These are phyloP conservation scores for Zygotorulaspora mrakii DNA, from an alignment of 1,139 yeast genomes.

Conservation along the genomic window DNA sequence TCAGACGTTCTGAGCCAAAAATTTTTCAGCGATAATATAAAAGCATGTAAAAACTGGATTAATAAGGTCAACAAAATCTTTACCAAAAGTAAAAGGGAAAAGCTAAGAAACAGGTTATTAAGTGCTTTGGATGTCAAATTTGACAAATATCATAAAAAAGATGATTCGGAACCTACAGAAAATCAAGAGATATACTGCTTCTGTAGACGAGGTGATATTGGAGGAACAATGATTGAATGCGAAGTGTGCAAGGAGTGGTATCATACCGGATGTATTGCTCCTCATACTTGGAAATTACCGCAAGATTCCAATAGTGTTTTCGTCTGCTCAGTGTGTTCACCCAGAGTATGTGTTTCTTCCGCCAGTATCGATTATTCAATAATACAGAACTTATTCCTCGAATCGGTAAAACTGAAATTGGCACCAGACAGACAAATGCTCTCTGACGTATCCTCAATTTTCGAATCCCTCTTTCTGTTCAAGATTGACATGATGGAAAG, in stretches of 20 bases:
- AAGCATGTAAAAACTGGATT: constrained; percentile 46
- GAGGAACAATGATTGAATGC: constrained; percentile 71
- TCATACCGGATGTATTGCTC: constrained; percentile 62
- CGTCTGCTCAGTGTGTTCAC: constrained; percentile 65
- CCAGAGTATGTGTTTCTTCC: too few species aligned
- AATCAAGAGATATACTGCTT: constrained; percentile 51
- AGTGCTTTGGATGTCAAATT: constrained; percentile 35
- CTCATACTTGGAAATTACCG: constrained; percentile 37
- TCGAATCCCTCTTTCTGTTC: constrained; percentile 29
- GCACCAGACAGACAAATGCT: constrained; percentile 43
- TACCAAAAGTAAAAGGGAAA: constrained; percentile 36
- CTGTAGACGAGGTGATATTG: constrained; percentile 66
- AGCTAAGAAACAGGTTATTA: constrained; percentile 32
- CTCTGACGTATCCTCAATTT: constrained; percentile 28
- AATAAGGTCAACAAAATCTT: constrained; percentile 41
- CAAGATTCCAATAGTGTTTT: constrained; percentile 43
- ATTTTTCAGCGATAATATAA: constrained; percentile 18
- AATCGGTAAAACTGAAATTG: constrained; percentile 40
- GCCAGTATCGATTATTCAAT: constrained; percentile 32
- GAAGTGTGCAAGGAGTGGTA: constrained; percentile 79
- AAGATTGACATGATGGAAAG: constrained; percentile 25
- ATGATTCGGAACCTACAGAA: too few species aligned
- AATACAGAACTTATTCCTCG: constrained; percentile 35
- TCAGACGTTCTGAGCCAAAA: constrained; percentile 14
- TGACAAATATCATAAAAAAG: constrained; percentile 38